Evolutionary conservation across 768 basidiomycete species (phyloP).

Genomic region (Termitomyces sp.): DNA sequence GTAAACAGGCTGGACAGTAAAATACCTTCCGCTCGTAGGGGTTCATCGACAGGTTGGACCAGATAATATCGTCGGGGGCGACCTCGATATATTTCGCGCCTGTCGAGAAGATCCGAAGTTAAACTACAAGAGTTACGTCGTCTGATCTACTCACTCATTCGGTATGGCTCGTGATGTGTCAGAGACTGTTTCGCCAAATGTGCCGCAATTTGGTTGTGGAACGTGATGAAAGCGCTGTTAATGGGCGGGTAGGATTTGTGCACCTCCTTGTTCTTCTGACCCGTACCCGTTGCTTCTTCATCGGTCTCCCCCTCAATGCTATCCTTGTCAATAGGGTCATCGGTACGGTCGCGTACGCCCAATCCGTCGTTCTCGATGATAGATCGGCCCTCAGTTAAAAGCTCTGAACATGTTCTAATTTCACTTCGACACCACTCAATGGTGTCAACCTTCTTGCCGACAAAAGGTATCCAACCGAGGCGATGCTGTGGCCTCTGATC

Average conservation of each 20-base stretch:
- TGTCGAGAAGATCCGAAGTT: constrained; percentile 10
- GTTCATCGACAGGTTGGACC: constrained; percentile 85
- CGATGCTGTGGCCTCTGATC: constrained; percentile 77
- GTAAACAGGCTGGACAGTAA: neutral
- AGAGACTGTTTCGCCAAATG: constrained; percentile 79
- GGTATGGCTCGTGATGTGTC: constrained; percentile 76
- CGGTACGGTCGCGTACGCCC: constrained; percentile 14
- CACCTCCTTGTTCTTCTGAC: constrained; percentile 7
- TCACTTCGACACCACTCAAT: constrained; percentile 86
- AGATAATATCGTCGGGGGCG: constrained; percentile 85
- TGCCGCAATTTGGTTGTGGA: constrained; percentile 89
- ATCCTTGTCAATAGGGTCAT: constrained; percentile 5
- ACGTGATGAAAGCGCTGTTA: constrained; percentile 82
- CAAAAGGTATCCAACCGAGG: constrained; percentile 54
- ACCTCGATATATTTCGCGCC: constrained; percentile 72
- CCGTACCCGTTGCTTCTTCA: neutral
- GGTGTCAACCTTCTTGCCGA: constrained; percentile 87
- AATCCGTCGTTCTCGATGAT: constrained; percentile 27
- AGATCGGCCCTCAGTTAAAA: constrained; percentile 48
- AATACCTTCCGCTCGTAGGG: constrained; percentile 74
- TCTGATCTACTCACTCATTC: constrained; percentile 49
- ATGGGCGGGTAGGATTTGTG: constrained; percentile 46
- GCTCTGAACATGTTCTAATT: constrained; percentile 49
- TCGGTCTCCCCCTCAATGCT: constrained; percentile 9
- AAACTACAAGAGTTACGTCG: neutral